Conservation (phyloP, 257 asterid genomes). For the Nicotiana obtusifolia region DNA sequence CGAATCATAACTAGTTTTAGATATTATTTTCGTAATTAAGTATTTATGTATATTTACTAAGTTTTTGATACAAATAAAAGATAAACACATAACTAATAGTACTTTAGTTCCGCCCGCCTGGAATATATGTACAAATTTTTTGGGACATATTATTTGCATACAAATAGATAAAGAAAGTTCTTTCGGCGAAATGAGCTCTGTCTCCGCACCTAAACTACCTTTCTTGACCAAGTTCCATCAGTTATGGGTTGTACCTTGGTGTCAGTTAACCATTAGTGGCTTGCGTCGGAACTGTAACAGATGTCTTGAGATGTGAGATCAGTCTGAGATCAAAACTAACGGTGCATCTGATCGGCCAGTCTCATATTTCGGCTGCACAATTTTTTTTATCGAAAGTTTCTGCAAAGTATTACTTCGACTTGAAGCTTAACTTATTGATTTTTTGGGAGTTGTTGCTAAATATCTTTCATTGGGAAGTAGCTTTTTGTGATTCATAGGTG, state of each 20-base stretch:
- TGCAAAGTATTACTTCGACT: background rate
- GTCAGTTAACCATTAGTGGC: background rate
- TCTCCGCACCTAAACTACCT: background rate
- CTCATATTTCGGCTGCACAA: background rate
- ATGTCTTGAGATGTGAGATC: background rate
- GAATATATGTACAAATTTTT: too few relatives aligned
- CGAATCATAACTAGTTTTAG: too few relatives aligned
- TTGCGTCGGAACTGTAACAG: background rate
- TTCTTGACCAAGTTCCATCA: background rate
- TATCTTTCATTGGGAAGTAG: slow-evolving; percentile 12
- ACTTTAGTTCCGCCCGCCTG: too few relatives aligned
- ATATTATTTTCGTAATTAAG: too few relatives aligned
- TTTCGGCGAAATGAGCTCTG: too few relatives aligned
- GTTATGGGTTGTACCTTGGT: background rate
- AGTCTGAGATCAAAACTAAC: background rate
- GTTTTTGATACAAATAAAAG: too few relatives aligned
- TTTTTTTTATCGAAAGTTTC: background rate
- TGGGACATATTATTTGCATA: too few relatives aligned
- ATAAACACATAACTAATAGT: too few relatives aligned
- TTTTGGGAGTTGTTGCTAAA: background rate
- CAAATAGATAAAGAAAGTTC: too few relatives aligned
- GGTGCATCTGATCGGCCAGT: background rate
- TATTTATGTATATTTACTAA: too few relatives aligned
- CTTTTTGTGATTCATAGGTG: background rate
- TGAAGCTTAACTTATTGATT: background rate